These are phyloP conservation scores for Cercospora nicotianae DNA, from an alignment of 2,329 filamentous ascomycete genomes.

Conservation along the genomic window DNA sequence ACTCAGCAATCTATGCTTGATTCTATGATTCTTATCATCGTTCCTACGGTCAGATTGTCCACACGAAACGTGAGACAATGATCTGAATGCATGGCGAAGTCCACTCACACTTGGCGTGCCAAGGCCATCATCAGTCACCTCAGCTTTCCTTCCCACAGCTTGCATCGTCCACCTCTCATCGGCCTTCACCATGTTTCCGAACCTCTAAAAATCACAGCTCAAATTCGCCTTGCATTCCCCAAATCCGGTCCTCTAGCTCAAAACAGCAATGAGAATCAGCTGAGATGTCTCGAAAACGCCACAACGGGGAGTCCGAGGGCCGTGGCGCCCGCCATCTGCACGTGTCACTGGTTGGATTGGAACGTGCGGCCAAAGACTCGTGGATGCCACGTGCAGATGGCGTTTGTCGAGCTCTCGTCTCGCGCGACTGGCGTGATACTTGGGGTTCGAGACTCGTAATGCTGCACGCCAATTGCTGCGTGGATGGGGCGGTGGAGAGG, in stretches of 20 bases:
- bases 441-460: background rate
- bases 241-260: background rate
- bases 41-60: background rate
- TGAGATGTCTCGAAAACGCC: slow-evolving; percentile 2
- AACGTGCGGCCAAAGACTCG: background rate
- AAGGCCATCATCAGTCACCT: background rate
- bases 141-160: background rate
- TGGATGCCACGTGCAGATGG: slow-evolving; percentile 6
- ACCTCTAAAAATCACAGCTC: background rate
- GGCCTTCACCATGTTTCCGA: background rate
- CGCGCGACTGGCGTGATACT: background rate
- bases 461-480: background rate
- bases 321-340: slow-evolving; percentile 9
- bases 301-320: slow-evolving; percentile 11
- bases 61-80: background rate
- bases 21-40: background rate
- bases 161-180: background rate
- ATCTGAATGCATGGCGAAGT: background rate
- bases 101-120: background rate
- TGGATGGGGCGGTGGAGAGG: background rate
- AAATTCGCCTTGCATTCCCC: background rate
- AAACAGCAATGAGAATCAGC: background rate
- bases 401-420: background rate
- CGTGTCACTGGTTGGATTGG: background rate
- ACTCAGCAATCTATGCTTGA: background rate